These are phyloP conservation scores for Ceratocystis diversiconidia DNA, from an alignment of 2,329 filamentous ascomycete species.

Conservation along the genomic window DNA sequence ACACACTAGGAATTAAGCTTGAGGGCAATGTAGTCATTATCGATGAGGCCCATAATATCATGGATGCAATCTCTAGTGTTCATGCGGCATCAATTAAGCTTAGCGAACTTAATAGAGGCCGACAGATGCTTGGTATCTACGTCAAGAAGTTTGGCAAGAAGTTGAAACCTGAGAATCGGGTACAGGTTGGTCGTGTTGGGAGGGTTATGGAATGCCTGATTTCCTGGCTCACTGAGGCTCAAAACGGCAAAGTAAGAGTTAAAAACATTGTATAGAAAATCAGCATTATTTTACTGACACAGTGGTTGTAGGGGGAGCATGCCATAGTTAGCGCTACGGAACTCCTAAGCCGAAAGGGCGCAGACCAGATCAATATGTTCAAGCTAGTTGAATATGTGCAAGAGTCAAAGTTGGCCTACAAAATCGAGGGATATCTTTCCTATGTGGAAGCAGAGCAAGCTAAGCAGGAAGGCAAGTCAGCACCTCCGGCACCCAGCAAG, in stretches of 20 bases:
- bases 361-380: slow-evolving; percentile 90
- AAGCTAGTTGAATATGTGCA: slow-evolving; percentile 79
- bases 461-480: slow-evolving; percentile 21
- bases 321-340: slow-evolving; percentile 56
- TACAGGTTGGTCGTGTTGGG: slow-evolving; percentile 79
- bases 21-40: slow-evolving; percentile 87
- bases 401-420: slow-evolving; percentile 82
- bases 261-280: not conserved
- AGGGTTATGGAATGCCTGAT: slow-evolving; percentile 68
- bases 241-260: slow-evolving; percentile 33
- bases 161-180: slow-evolving; percentile 78
- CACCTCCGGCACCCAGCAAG: slow-evolving; percentile 22
- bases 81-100: slow-evolving; percentile 67
- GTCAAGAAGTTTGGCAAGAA: slow-evolving; percentile 77
- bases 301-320: slow-evolving; percentile 33
- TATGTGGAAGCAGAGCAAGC: slow-evolving; percentile 40
- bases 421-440: slow-evolving; percentile 77
- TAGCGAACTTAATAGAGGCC: slow-evolving; percentile 55
- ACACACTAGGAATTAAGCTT: slow-evolving; percentile 73
- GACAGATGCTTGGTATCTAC: slow-evolving; percentile 66
- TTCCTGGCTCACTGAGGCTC: slow-evolving; percentile 47
- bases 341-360: slow-evolving; percentile 67
- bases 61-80: slow-evolving; percentile 83
- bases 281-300: not conserved
- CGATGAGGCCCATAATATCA: slow-evolving; percentile 94